Evolutionary conservation across 164 flowering plant genomes (phyloP), one percentile per base, ranked within the genome.

Genomic region (Dillenia suffruticosa): DNA sequence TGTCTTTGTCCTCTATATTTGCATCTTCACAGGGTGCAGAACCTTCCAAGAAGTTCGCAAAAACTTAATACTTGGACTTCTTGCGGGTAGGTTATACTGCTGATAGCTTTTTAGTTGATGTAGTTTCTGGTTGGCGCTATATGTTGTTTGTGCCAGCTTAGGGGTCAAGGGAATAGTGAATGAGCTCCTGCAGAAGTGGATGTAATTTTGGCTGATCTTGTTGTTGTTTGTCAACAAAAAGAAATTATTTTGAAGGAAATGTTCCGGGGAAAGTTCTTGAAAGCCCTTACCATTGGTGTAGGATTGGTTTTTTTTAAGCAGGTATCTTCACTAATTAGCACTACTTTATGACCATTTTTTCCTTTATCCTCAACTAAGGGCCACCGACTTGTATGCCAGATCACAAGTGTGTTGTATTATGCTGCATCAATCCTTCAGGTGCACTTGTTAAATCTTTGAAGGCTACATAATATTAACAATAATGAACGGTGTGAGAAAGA

Each of bases 321-420:
- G 97, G 98, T 94, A 68, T 19, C 26, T 54, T 63, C 68, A 32
- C 58, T 10, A n/a, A 15, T 53, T 44, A 14, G 52, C 9, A 16
- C 57, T 11, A 52, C 49, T 44, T 6, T 17, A 9, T 54, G 46
- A 40, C 14, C 46, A 16, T n/a, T 32, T 12, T 8, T 17, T 9
- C 49, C 44, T 55, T 43, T 68, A 17, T 63, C 17, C 40, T 26
- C 2, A 26, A 26, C 40, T 26, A 26, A 26, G 40, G 40, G 40
- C 40, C 1, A 8, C 52, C 16, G 10, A 50, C 19, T 68, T 65
- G 5, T 44, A 15, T 84, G 74, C 65, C 84, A 94, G 99, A 85
- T 95, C 68, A 95, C 97, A 51, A 95, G 99, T 80, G 97, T 95
- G 16, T 75, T 95, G 15, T 95, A 95, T 68, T 95, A 95, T 82